Conservation (phyloP, 108 stramenopile genomes). For the Discostella pseudostelligera region DNA sequence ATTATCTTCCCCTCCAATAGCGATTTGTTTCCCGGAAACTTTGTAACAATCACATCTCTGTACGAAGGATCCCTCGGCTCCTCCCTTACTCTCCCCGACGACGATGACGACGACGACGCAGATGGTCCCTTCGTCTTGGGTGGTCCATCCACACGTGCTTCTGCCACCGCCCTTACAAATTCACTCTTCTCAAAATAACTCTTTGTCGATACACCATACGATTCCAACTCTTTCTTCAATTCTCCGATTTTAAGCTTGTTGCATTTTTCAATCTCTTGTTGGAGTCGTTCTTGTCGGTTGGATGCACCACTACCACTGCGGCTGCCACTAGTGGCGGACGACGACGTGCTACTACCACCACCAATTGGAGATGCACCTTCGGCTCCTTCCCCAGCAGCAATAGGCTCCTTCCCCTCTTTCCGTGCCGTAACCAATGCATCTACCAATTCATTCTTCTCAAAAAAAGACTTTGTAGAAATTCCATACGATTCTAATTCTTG, state of each 20-base stretch:
- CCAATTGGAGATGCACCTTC: neutral
- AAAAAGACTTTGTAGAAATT: constrained; percentile 64
- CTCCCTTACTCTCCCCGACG: constrained; percentile 23
- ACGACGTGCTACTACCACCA: neutral
- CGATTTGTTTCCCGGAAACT: constrained; percentile 34
- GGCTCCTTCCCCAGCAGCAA: neutral
- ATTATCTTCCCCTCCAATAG: constrained; percentile 42
- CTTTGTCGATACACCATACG: constrained; percentile 45
- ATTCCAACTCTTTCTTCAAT: constrained; percentile 49
- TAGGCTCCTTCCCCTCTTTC: constrained; percentile 64
- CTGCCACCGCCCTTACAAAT: constrained; percentile 75
- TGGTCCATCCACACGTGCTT: constrained; percentile 65
- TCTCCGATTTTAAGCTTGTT: constrained; percentile 45
- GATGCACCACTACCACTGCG: neutral
- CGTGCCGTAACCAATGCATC: constrained; percentile 67
- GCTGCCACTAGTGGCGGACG: neutral
- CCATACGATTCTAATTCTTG: constrained; percentile 74
- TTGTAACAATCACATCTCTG: constrained; percentile 63
- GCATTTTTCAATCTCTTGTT: constrained; percentile 43
- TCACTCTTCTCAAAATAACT: constrained; percentile 65
- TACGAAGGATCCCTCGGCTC: constrained; percentile 69
- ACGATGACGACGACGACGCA: neutral
- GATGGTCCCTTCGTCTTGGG: constrained; percentile 12
- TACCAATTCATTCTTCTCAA: constrained; percentile 78
- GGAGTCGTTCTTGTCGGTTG: constrained; percentile 27